phyloP scores from a whole-genome alignment of 345 rosid species.

The Passiflora organensis region DNA sequence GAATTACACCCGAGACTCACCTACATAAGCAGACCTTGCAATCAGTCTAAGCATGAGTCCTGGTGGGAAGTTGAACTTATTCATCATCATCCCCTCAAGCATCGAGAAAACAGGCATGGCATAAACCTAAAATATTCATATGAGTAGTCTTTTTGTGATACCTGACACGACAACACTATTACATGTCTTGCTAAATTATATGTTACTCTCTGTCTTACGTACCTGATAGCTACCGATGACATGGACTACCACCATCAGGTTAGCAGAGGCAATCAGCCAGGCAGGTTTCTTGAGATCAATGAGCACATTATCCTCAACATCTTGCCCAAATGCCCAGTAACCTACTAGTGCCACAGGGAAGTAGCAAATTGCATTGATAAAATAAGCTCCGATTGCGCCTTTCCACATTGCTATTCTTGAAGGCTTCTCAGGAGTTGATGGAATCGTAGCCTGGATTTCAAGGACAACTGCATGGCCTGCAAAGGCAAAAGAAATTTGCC shows the following conservation, averaged over 20 bases:
- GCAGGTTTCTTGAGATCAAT: conserved; percentile 51
- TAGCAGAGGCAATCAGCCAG: conserved; percentile 92
- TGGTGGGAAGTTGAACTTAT: conserved; percentile 45
- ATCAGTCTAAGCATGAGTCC: conserved; percentile 56
- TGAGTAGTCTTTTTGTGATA: not conserved
- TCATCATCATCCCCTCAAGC: conserved; percentile 58
- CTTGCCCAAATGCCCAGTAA: conserved; percentile 77
- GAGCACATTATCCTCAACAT: conserved; percentile 79
- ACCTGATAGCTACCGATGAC: conserved; percentile 96
- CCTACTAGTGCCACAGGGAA: conserved; percentile 90
- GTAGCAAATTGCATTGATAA: conserved; percentile 81
- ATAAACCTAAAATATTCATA: conserved; percentile 42
- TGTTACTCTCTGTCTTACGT: too few relatives aligned
- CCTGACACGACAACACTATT: too few relatives aligned
- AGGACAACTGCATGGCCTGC: conserved; percentile 92
- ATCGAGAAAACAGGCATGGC: conserved; percentile 92
- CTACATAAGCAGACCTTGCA: conserved; percentile 75
- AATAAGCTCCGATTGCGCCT: conserved; percentile 75
- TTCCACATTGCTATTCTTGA: conserved; percentile 89
- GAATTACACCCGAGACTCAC: conserved; percentile 30
- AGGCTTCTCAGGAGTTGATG: conserved; percentile 79
- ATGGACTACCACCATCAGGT: conserved; percentile 89
- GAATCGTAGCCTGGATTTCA: conserved; percentile 94
- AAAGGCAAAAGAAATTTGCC: conserved; percentile 81
- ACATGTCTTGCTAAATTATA: too few relatives aligned